Evolutionary conservation across 2,329 filamentous ascomycete species (phyloP), one percentile per base, ranked within the genome.

Genomic region (Fusarium goolgardi): DNA sequence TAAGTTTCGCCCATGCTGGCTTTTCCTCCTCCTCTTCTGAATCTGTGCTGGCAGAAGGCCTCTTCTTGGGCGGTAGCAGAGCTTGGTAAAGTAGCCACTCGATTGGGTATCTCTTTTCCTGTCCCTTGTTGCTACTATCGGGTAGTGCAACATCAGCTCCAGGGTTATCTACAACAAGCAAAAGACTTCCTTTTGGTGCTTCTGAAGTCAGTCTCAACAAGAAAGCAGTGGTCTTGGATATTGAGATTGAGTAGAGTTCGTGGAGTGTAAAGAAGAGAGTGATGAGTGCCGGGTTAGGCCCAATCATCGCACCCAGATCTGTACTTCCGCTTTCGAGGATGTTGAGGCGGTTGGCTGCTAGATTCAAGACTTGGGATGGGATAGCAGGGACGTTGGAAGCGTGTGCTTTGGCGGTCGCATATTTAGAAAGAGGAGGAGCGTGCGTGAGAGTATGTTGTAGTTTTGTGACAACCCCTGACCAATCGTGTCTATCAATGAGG

Each of bases 1-100:
- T 10, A 27, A 61, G 41, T 15, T 62, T 62, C 15, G 4, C 6
- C 59, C 59, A 62, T 1, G 20, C 29, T 1, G 34, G 23, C 3
- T 27, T 18, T 18, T 27, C 13, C 2, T 23, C 20, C 5, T 47
- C 59, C 2, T 41, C 46, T 20, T 62, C 23, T 12, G 23, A 32
- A 23, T 18, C 16, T 29, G 27, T 29, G 10, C 27, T 29, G 27
- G 27, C 27, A 11, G 27, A 29, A 34, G 50, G 4, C 21, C 27
- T 45, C 5, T 21, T 60, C 41, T 43, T 55, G 7, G 29, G 23
- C 1, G 59, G 59, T 13, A 62, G 15, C 2, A 62, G 20, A 20
- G 41, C 35, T 18, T 61, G 47, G 34, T 62, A 55, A 29, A 62
- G 18, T 6, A 62, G 18, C 59, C 59, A 62, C 23, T 62, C 56